These are phyloP conservation scores for Saturnispora sanitii DNA, from an alignment of 805 yeast genomes.

Conservation along the genomic window DNA sequence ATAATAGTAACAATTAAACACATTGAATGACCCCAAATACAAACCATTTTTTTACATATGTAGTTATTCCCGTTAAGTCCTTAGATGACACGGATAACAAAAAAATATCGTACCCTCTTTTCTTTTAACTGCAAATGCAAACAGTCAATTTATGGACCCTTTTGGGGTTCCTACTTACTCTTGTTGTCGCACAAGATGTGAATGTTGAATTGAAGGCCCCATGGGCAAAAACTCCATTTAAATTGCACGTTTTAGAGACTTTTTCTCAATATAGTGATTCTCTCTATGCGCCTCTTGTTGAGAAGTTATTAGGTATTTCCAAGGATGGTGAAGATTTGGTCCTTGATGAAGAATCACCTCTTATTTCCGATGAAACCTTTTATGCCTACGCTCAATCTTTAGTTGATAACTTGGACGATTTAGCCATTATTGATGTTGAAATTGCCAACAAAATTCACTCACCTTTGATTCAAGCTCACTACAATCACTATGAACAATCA, in stretches of 20 bases:
- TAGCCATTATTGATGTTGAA: constrained; percentile 31
- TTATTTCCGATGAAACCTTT: constrained; percentile 20
- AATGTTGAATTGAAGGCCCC: constrained; percentile 28
- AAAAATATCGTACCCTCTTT: not conserved
- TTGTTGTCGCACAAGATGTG: constrained; percentile 11
- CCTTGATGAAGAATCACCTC: constrained; percentile 13
- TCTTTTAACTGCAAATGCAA: not conserved
- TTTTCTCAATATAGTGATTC: constrained; percentile 28
- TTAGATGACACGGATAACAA: no score
- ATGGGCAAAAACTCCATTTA: constrained; percentile 35
- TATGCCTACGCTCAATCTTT: constrained; percentile 18
- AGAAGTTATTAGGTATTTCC: constrained; percentile 21
- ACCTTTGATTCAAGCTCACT: constrained; percentile 61
- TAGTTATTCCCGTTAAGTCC: no score
- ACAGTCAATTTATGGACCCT: not conserved
- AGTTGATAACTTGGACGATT: constrained; percentile 9
- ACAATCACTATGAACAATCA: constrained; percentile 35
- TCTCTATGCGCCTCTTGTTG: constrained; percentile 28
- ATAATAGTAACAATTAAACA: no score
- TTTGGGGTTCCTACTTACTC: not conserved
- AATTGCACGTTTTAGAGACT: constrained; percentile 34
- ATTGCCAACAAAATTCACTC: constrained; percentile 39
- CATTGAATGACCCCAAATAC: no score
- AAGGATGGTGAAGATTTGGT: constrained; percentile 13
- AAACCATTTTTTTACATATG: no score